These are phyloP conservation scores for Blastobotrys malaysiensis DNA, from an alignment of 1,139 yeast genomes.

Conservation along the genomic window DNA sequence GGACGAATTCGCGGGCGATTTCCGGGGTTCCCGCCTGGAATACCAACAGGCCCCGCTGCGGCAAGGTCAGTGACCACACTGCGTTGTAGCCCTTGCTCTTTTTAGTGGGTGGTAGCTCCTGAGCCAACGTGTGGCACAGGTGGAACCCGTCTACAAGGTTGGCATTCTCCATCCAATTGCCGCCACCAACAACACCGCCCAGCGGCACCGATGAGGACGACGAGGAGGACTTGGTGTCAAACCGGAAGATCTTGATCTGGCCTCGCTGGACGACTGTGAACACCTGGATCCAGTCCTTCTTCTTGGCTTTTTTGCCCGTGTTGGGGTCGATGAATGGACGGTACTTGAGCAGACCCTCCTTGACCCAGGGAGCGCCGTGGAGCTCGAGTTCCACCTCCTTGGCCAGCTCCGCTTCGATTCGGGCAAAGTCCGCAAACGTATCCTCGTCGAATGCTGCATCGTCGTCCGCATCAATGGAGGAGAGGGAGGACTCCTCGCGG, in stretches of 20 bases:
- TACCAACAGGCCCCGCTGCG: constrained; percentile 32
- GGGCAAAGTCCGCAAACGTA: constrained; percentile 27
- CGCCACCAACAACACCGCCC: constrained; percentile 50
- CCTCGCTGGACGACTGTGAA: constrained; percentile 34
- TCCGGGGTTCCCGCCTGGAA: constrained; percentile 58
- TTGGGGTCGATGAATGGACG: constrained; percentile 37
- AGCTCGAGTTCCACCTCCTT: constrained; percentile 58
- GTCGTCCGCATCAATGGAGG: constrained; percentile 8
- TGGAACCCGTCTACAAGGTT: constrained; percentile 29
- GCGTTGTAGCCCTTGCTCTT: constrained; percentile 23
- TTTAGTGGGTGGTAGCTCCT: constrained; percentile 30
- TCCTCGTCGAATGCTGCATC: constrained; percentile 16
- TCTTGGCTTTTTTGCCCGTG: constrained; percentile 22
- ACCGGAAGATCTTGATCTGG: constrained; percentile 29
- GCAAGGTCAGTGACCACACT: constrained; percentile 35
- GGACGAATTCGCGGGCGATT: constrained; percentile 65
- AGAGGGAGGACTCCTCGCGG: constrained; percentile 22
- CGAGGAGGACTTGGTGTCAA: constrained; percentile 23
- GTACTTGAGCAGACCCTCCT: constrained; percentile 63
- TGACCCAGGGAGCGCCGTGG: constrained; percentile 72
- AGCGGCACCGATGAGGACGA: constrained; percentile 58
- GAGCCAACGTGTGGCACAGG: constrained; percentile 33
- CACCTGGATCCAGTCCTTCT: constrained; percentile 26
- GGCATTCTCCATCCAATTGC: constrained; percentile 53
- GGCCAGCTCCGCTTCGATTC: constrained; percentile 28